Conservation (phyloP, 257 asterid genomes). For the Avicennia marina region DNA sequence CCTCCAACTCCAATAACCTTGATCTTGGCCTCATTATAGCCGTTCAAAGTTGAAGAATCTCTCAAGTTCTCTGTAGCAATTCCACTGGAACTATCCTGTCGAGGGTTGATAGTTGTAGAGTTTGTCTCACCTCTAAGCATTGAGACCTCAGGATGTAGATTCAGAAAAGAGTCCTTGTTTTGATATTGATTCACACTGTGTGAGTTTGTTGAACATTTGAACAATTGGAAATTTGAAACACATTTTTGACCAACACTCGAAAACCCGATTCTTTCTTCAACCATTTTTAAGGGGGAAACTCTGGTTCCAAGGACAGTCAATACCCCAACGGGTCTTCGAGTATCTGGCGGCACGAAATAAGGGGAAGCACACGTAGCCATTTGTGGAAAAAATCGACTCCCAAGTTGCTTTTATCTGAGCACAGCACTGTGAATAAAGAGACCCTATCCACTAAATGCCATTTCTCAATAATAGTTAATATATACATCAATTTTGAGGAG, state of each 20-base stretch:
- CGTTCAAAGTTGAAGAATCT: constrained; percentile 41
- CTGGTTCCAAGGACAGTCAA: constrained; percentile 54
- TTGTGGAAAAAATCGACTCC: constrained; percentile 15
- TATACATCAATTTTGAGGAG: background rate
- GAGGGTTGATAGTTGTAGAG: constrained; percentile 35
- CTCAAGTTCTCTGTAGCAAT: constrained; percentile 51
- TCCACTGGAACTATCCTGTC: constrained; percentile 50
- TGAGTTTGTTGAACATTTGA: constrained; percentile 64
- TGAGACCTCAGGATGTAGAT: constrained; percentile 82
- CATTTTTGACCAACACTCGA: constrained; percentile 27
- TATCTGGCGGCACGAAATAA: constrained; percentile 51
- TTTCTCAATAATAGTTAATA: constrained; percentile 11
- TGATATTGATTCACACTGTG: constrained; percentile 60
- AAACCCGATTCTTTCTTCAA: constrained; percentile 46
- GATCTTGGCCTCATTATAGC: constrained; percentile 79
- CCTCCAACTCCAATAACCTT: constrained; percentile 99
- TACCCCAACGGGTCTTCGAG: constrained; percentile 43
- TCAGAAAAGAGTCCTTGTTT: constrained; percentile 72
- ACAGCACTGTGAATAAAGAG: constrained; percentile 17
- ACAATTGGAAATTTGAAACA: constrained; percentile 28
- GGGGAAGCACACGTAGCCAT: constrained; percentile 71
- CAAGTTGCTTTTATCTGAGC: constrained; percentile 1
- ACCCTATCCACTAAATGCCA: constrained; percentile 12
- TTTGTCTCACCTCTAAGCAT: constrained; percentile 80
- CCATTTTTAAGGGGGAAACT: constrained; percentile 41